A percentile compares a stretch with the other conserved stretches of the same genome.
These are phyloP conservation scores for Withania somnifera DNA, from an alignment of 305 asterid genomes.

Conservation along the genomic window DNA sequence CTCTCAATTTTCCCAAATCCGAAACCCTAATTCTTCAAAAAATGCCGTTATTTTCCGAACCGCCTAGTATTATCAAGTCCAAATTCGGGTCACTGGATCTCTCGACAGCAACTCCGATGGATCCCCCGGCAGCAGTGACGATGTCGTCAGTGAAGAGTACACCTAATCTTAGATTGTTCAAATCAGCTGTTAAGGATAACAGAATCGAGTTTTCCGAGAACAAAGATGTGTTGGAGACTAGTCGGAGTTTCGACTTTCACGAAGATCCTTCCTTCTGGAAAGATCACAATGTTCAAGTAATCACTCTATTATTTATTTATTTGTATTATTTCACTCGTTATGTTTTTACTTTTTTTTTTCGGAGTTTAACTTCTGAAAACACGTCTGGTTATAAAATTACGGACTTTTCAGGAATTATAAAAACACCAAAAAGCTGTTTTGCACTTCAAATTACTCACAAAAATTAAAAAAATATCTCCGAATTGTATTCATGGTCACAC, in stretches of 20 bases:
- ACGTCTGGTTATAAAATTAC: no score
- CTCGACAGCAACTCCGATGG: slow-evolving; percentile 11
- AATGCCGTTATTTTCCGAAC: slow-evolving; percentile 58
- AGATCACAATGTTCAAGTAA: slow-evolving; percentile 82
- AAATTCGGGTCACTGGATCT: slow-evolving; percentile 51
- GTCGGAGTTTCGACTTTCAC: slow-evolving; percentile 51
- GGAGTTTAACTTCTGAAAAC: no score
- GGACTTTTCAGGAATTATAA: no score
- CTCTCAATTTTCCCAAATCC: background rate
- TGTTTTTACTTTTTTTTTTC: no score
- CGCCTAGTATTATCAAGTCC: slow-evolving; percentile 49
- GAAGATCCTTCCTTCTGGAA: slow-evolving; percentile 86
- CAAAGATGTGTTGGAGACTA: slow-evolving; percentile 9
- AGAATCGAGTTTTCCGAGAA: slow-evolving; percentile 20
- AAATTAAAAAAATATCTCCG: no score
- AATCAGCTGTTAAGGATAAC: slow-evolving; percentile 38
- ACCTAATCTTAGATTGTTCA: slow-evolving; percentile 38
- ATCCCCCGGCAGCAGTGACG: background rate
- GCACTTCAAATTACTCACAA: no score
- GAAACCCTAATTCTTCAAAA: background rate
- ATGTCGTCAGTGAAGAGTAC: slow-evolving; percentile 37
- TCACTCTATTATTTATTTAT: no score
- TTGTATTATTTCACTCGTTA: no score
- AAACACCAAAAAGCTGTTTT: no score
- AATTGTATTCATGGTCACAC: no score